Conservation (phyloP, 2,329 filamentous ascomycete species). For the Claviceps arundinis region DNA sequence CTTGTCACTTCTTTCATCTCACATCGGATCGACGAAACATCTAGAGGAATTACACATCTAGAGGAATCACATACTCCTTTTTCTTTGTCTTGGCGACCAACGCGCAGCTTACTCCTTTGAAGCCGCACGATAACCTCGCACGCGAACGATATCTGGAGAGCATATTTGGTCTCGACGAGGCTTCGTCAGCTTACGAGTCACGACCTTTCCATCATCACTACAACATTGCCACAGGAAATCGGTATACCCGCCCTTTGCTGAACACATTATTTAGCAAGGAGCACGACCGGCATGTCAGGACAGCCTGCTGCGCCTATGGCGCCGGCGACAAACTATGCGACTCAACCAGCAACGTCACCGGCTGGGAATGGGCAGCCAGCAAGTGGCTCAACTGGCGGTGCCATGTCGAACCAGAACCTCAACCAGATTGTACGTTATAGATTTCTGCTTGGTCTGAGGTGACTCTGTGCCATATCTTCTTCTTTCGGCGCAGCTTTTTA, state of each 20-base stretch:
- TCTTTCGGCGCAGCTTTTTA: not conserved
- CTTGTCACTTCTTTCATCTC: not conserved
- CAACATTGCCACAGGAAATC: not conserved
- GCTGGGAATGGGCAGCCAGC: conserved; percentile 18
- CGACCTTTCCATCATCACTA: not conserved
- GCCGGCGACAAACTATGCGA: conserved; percentile 18
- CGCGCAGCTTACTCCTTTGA: not conserved
- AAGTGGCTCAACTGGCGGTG: conserved; percentile 18
- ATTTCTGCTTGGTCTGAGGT: conserved; percentile 18
- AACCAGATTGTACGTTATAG: conserved; percentile 79
- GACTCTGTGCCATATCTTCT: conserved; percentile 9
- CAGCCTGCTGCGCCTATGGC: conserved; percentile 17
- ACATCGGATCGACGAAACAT: not conserved
- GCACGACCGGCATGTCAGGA: conserved; percentile 19
- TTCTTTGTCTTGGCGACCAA: not conserved
- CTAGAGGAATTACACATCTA: too few species aligned
- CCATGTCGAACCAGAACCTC: conserved; percentile 73
- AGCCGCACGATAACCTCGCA: not conserved
- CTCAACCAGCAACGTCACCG: conserved; percentile 21
- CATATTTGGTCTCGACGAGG: not conserved
- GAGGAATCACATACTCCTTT: not conserved
- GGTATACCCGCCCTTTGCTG: not conserved
- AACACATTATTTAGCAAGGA: not conserved
- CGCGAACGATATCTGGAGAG: not conserved
- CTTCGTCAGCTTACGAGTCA: not conserved